Evolutionary conservation across 2,329 filamentous ascomycete genomes (phyloP), one percentile per base, ranked within the genome.

Genomic region (Didymella segeticola): DNA sequence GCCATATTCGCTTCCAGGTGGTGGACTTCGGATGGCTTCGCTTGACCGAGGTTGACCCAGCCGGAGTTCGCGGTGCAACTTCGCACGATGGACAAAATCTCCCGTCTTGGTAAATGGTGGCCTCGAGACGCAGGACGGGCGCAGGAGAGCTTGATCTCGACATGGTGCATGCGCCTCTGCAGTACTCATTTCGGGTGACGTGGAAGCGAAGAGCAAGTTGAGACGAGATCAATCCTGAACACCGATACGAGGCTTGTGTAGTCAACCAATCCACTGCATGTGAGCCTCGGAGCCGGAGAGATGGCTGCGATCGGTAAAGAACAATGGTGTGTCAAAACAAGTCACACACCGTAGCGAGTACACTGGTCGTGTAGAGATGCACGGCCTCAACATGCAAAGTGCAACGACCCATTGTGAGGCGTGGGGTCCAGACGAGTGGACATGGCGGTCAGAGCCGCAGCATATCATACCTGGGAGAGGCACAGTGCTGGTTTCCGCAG

Each of bases 371-470:
- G 45, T 47, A 22, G 12, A 30, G 15, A 29, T 22, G 29, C 36
- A 52, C 49, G 36, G 29, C 42, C 49, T 26, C 5, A 12, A 4
- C 6, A 15, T 48, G 45, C 5, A 12, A 4, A 7, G 12, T 48
- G 45, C 20, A 34, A 33, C 25, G 29, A 22, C 19, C 9, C 20
- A 31, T 22, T 26, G 26, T 23, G 26, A 43, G 25, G 39, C 31
- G 33, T 51, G 27, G 33, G 20, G 26, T 51, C 47, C 41, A 47
- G 50, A 36, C 37, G 20, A 42, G 19, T 37, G n/a, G 26, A 41
- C 43, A 47, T 25, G n/a, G 43, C 33, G 33, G 26, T 45, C 47
- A 45, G 26, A 33, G 36, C 49, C 15, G 49, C 43, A 25, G 47
- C 20, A 31, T 30, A 43, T 25, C 50, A 47, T 38, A 26, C 31